Conservation (phyloP, 2,329 filamentous ascomycete genomes). For the Nemania sp. region DNA sequence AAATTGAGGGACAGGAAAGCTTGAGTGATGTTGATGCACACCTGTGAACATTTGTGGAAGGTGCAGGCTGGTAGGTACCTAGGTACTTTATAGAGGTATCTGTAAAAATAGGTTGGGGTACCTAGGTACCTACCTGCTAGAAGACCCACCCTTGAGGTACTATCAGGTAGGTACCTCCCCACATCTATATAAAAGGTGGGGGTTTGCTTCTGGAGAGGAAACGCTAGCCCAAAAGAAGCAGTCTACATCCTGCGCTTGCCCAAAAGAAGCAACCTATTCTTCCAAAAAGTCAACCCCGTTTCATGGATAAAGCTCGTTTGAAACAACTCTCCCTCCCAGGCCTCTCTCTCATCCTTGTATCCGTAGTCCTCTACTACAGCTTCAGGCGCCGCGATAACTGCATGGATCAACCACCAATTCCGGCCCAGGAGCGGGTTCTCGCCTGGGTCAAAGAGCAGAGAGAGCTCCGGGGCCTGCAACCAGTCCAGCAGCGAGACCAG, state of each 20-base stretch:
- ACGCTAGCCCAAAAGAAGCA: too few species aligned
- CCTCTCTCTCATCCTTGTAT: neutral
- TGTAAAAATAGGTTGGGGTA: neutral
- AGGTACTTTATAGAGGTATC: too few species aligned
- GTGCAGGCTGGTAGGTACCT: neutral
- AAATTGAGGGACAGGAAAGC: neutral
- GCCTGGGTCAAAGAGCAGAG: neutral
- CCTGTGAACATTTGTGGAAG: too few species aligned
- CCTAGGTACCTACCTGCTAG: too few species aligned
- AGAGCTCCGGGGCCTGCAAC: too few species aligned
- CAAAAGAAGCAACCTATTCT: too few species aligned
- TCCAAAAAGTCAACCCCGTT: neutral
- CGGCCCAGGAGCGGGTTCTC: neutral
- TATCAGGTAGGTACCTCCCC: neutral
- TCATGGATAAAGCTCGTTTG: neutral
- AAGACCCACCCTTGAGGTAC: too few species aligned
- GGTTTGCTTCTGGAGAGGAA: too few species aligned
- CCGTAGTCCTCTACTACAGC: neutral
- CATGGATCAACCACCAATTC: conserved; percentile 1
- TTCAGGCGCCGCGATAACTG: conserved; percentile 5
- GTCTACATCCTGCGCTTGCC: too few species aligned
- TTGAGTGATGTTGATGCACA: neutral
- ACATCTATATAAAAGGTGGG: neutral
- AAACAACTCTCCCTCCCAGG: neutral
- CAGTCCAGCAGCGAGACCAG: too few species aligned